phyloP scores from a whole-genome alignment of 225 moss, liverwort and hornwort species.

The Neckera pumila region DNA sequence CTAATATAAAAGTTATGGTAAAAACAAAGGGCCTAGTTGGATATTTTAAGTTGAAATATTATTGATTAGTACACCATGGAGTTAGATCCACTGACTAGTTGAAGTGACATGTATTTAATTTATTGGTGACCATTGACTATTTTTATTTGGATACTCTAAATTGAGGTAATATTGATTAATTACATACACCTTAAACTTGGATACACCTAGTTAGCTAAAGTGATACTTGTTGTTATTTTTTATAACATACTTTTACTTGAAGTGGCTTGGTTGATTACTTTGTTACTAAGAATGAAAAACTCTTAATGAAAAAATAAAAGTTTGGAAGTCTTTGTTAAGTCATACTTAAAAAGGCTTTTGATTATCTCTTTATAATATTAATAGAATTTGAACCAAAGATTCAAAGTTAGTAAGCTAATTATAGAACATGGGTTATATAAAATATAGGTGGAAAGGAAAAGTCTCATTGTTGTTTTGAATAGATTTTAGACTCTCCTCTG shows the following conservation, averaged over 20 bases:
- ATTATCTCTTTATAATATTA: background rate
- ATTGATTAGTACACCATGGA: fast-evolving
- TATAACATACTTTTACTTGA: background rate
- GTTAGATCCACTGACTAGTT: background rate
- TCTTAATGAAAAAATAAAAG: background rate
- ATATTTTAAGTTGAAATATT: background rate
- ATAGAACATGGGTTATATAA: background rate
- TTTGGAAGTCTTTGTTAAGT: background rate
- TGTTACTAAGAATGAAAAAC: background rate
- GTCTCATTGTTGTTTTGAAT: background rate
- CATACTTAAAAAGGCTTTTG: background rate
- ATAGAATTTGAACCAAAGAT: background rate
- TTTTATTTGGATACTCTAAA: background rate
- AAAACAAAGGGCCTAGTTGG: background rate
- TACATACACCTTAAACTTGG: background rate
- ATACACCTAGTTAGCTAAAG: background rate
- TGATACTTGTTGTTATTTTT: background rate
- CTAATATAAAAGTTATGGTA: background rate
- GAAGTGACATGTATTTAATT: background rate
- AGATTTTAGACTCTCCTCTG: background rate
- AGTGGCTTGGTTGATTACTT: background rate
- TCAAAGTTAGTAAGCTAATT: background rate
- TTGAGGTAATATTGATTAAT: background rate
- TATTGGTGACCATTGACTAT: background rate
- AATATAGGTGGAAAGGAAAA: background rate